Conservation (phyloP, 2,329 filamentous ascomycete genomes). For the Raffaelea albimanens region DNA sequence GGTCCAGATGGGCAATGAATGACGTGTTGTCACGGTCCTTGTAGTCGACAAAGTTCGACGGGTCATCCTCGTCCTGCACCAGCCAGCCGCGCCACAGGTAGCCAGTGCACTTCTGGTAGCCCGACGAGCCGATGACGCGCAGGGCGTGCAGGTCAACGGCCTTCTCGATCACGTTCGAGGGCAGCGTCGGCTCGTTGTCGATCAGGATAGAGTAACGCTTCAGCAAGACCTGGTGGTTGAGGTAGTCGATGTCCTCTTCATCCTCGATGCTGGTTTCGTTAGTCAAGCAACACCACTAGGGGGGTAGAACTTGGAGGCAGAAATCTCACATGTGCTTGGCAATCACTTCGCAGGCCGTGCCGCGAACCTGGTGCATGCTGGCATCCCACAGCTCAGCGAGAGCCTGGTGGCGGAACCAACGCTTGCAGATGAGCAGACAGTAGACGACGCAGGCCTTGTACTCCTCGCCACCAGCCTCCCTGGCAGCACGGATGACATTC, state of each 20-base stretch:
- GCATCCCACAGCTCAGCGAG: constrained; percentile 83
- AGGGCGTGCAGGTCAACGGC: constrained; percentile 89
- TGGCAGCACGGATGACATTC: constrained; percentile 70
- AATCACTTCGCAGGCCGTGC: constrained; percentile 79
- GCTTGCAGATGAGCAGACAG: constrained; percentile 62
- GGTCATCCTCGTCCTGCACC: constrained; percentile 88
- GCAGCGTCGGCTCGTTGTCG: constrained; percentile 60
- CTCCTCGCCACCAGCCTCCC: constrained; percentile 68
- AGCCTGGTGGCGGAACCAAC: constrained; percentile 73
- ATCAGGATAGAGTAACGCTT: constrained; percentile 79
- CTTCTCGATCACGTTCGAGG: constrained; percentile 84
- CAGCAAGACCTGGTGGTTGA: constrained; percentile 73
- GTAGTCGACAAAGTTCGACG: constrained; percentile 83
- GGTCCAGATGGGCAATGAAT: constrained; percentile 79
- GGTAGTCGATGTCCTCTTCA: constrained; percentile 69
- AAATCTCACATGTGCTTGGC: constrained; percentile 60
- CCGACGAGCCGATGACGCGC: constrained; percentile 78
- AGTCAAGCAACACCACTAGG: no score
- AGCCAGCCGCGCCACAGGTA: constrained; percentile 95
- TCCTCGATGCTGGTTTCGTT: constrained; percentile 74
- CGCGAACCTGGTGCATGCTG: constrained; percentile 69
- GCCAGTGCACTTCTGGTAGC: constrained; percentile 90
- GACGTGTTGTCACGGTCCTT: constrained; percentile 67
- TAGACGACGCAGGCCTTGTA: constrained; percentile 74
- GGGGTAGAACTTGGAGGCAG: no score